These are phyloP conservation scores for Scenedesmus sp. DNA, from an alignment of 163 green algal species.

Conservation along the genomic window DNA sequence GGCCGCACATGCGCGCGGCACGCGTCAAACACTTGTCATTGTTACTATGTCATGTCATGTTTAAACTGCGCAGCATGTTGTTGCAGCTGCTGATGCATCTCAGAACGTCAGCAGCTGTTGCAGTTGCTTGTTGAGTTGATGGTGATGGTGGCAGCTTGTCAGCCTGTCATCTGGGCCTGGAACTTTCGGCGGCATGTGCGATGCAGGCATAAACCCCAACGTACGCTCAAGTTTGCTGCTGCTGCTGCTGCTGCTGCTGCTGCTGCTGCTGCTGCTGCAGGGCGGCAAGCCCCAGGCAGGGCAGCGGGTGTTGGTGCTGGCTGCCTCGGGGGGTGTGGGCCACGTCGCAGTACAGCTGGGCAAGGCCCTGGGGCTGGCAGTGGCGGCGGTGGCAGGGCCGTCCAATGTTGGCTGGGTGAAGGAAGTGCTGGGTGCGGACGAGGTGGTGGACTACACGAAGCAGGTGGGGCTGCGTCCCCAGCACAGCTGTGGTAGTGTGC, in stretches of 20 bases:
- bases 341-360: conserved; percentile 54
- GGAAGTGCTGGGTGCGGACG: conserved; percentile 12
- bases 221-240: neutral
- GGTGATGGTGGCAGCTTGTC: neutral
- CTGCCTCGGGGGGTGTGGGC: conserved; percentile 41
- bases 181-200: too few relatives aligned
- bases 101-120: too few relatives aligned
- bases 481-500: too few relatives aligned
- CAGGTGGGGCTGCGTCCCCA: conserved; percentile 23
- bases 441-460: conserved; percentile 40
- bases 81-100: too few relatives aligned
- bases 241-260: neutral
- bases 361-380: conserved; percentile 48
- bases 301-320: conserved; percentile 33
- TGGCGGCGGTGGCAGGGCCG: conserved; percentile 44
- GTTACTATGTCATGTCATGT: too few relatives aligned
- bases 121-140: too few relatives aligned
- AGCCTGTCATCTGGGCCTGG: too few relatives aligned
- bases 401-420: conserved; percentile 36
- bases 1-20: neutral
- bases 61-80: too few relatives aligned
- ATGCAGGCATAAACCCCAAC: neutral
- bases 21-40: too few relatives aligned
- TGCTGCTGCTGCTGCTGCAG: neutral
- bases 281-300: neutral